Evolutionary conservation across 441 rosid genomes (phyloP).

Genomic region (Adansonia madagascariensis): DNA sequence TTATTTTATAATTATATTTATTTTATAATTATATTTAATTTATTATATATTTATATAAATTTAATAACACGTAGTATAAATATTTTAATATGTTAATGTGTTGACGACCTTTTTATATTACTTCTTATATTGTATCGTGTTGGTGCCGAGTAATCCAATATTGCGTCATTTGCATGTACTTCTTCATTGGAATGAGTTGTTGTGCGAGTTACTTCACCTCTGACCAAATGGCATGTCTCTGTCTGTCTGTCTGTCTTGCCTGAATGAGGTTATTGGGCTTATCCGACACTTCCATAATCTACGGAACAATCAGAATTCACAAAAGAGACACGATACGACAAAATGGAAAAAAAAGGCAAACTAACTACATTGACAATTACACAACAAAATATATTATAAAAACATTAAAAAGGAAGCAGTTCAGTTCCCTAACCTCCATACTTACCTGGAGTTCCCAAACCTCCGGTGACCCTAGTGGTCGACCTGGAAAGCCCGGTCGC

Average conservation of each 20-base stretch:
- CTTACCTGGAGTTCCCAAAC: background rate
- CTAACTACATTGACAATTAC: background rate
- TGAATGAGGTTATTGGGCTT: background rate
- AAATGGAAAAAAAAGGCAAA: background rate
- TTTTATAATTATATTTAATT: too few species aligned
- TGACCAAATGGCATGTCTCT: background rate
- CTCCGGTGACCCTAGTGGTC: slow-evolving; percentile 30
- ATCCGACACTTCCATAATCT: background rate
- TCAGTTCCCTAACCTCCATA: background rate
- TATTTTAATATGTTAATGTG: too few species aligned
- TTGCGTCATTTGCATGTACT: background rate
- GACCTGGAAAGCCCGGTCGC: slow-evolving; percentile 18
- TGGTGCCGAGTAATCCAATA: too few species aligned
- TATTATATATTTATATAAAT: too few species aligned
- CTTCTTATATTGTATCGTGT: too few species aligned
- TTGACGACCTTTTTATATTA: too few species aligned
- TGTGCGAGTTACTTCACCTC: background rate
- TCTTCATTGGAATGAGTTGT: background rate
- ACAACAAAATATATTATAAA: background rate
- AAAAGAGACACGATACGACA: background rate
- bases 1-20: too few species aligned
- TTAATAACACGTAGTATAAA: too few species aligned
- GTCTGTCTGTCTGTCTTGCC: background rate
- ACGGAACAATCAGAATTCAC: background rate
- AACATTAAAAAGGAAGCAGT: background rate